Conservation (phyloP, 176 grass and related monocot species). For the Lolium rigidum region DNA sequence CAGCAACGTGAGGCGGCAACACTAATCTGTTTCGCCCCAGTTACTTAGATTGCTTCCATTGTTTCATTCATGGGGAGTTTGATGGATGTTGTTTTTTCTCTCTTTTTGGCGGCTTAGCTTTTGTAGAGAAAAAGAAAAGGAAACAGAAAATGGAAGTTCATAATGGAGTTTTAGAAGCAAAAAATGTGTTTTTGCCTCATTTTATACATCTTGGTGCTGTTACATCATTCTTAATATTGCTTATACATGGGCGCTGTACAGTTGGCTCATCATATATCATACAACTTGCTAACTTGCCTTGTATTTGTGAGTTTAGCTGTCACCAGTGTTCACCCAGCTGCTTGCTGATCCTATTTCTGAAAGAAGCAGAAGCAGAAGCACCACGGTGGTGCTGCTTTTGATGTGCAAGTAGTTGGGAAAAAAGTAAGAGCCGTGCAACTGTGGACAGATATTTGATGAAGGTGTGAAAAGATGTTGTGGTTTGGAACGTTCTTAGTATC, state of each 20-base stretch:
- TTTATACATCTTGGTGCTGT: slow-evolving; percentile 26
- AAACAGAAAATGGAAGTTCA: slow-evolving; percentile 59
- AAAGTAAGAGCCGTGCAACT: neutral
- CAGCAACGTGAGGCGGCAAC: slow-evolving; percentile 65
- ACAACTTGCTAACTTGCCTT: neutral
- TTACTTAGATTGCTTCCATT: slow-evolving; percentile 60
- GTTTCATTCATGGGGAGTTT: slow-evolving; percentile 56
- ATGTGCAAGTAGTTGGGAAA: neutral
- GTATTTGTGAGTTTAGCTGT: neutral
- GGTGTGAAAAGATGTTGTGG: neutral
- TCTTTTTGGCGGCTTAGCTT: slow-evolving; percentile 47
- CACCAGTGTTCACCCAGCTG: neutral
- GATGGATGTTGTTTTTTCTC: slow-evolving; percentile 29
- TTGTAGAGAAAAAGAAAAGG: slow-evolving; percentile 49
- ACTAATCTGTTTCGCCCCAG: slow-evolving; percentile 41
- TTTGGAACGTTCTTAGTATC: slow-evolving; percentile 26
- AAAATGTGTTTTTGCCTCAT: slow-evolving; percentile 32
- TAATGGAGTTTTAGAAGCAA: slow-evolving; percentile 51
- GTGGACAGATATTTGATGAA: neutral
- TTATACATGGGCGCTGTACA: slow-evolving; percentile 45
- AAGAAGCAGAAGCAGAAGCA: neutral
- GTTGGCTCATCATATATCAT: slow-evolving; percentile 33
- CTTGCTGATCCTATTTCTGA: neutral
- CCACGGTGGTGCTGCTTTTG: neutral
- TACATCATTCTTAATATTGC: slow-evolving; percentile 33